phyloP scores from a whole-genome alignment of 257 asterid species.

The Buddleja alternifolia region DNA sequence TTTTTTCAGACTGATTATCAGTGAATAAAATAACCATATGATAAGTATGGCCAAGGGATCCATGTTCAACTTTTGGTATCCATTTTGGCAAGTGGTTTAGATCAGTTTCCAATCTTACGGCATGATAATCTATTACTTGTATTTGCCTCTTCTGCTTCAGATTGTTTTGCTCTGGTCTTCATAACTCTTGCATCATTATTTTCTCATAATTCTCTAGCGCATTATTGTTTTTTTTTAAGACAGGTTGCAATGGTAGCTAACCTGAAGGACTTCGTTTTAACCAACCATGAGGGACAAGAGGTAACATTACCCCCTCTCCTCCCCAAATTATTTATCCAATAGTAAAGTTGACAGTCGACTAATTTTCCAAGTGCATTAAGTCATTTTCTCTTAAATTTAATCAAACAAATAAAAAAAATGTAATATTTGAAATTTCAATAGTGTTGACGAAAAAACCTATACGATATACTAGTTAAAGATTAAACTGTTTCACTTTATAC shows the following conservation, averaged over 20 bases:
- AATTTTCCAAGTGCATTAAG: too few species aligned
- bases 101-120: not conserved
- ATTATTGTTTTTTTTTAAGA: conserved; percentile 9
- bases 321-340: not conserved
- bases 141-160: not conserved
- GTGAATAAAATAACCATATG: not conserved
- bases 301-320: conserved; percentile 40
- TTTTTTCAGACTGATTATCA: not conserved
- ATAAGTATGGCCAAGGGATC: not conserved
- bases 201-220: not conserved
- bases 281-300: conserved; percentile 72
- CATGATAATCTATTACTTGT: not conserved
- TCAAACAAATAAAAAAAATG: too few species aligned
- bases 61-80: not conserved
- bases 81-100: not conserved
- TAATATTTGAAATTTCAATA: too few species aligned
- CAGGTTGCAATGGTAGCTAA: conserved; percentile 95
- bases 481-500: too few species aligned
- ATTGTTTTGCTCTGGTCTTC: not conserved
- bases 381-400: too few species aligned
- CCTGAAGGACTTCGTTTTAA: conserved; percentile 70
- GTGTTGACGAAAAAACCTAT: too few species aligned
- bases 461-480: too few species aligned
- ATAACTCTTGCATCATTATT: not conserved
- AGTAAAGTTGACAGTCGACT: too few species aligned